Conservation (phyloP, 2,329 filamentous ascomycete species). For the Fonsecaea pedrosoi region DNA sequence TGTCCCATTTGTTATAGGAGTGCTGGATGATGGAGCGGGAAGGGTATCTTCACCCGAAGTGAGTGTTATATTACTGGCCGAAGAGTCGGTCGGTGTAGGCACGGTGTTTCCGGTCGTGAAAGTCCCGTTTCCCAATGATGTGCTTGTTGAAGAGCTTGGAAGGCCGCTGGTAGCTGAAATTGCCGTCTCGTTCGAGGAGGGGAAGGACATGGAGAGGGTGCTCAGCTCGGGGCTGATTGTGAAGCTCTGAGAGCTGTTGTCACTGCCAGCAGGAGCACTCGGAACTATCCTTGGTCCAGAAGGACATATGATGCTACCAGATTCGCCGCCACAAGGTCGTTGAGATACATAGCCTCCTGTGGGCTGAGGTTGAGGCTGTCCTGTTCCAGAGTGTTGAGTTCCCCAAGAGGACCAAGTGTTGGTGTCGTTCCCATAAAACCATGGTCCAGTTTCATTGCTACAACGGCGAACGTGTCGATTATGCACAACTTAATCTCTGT, state of each 20-base stretch:
- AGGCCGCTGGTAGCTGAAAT: neutral
- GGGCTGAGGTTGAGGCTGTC: neutral
- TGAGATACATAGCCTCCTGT: neutral
- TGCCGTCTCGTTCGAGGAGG: neutral
- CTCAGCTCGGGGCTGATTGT: conserved; percentile 22
- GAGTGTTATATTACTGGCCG: neutral
- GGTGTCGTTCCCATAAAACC: conserved; percentile 26
- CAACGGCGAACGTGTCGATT: conserved; percentile 28
- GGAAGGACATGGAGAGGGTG: neutral
- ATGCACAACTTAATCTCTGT: conserved; percentile 21
- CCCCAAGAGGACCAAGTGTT: conserved; percentile 4
- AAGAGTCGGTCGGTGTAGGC: neutral
- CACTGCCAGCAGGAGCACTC: neutral
- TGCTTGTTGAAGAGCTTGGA: conserved; percentile 4
- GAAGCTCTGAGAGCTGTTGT: conserved; percentile 8
- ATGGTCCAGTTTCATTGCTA: conserved; percentile 29
- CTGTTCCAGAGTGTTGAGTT: neutral
- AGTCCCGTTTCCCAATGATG: conserved; percentile 4
- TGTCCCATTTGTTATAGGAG: neutral
- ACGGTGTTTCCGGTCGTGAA: neutral
- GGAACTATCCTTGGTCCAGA: conserved; percentile 1
- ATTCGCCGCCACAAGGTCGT: conserved; percentile 10
- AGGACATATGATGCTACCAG: conserved; percentile 13
- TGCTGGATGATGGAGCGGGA: conserved; percentile 2
- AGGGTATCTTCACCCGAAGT: conserved; percentile 1